Evolutionary conservation across 1,284 basidiomycete species (phyloP), one percentile per base, ranked within the genome.

Genomic region (Microbotryum scabiosae): DNA sequence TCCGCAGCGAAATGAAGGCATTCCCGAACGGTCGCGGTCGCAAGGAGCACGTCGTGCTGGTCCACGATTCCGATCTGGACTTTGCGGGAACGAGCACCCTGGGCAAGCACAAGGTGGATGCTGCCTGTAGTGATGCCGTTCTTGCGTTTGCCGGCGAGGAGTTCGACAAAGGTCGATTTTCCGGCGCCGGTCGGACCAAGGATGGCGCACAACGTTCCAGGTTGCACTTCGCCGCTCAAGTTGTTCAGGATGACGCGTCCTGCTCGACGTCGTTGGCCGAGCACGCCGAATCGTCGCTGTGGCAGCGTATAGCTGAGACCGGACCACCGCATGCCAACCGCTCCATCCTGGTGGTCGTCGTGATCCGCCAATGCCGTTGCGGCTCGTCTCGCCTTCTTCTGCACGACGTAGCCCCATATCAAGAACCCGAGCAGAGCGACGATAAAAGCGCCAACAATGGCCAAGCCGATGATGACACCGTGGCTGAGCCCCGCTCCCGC

Each of bases 381-480:
- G 12, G 87, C 87, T 45, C 78, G 78, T 44, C 81, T 78, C 14
- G 88, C 89, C 45, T 79, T 79, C 41, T 80, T 78, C 71, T 88
- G 88, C 7, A 72, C 74, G 44, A 82, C 61, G 67, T 82, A 80
- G 0, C 88, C 90, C 69, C 84, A 78, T 2, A 80, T 57, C 9
- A 91, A 70, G 30, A 85, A 74, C 0, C 76, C 73, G 6, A 90
- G 72, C 0, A 84, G 81, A 2, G 83, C 68, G 1, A 81, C 74
- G n/a, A 87, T 58, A 46, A 93, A 72, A 0, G 76, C 80, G 20
- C 88, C 85, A 4, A 94, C 83, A 30, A 91, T 86, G 0, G 84
- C 88, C 21, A 94, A 76, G 18, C 90, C 90, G 41, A 86, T 90
- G 61, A 93, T 89, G 20, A 93, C 89, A 2, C 90, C 89, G 1